Evolutionary conservation across 2,329 filamentous ascomycete genomes (phyloP), one percentile per base, ranked within the genome.

Genomic region (Fusarium zealandicum): DNA sequence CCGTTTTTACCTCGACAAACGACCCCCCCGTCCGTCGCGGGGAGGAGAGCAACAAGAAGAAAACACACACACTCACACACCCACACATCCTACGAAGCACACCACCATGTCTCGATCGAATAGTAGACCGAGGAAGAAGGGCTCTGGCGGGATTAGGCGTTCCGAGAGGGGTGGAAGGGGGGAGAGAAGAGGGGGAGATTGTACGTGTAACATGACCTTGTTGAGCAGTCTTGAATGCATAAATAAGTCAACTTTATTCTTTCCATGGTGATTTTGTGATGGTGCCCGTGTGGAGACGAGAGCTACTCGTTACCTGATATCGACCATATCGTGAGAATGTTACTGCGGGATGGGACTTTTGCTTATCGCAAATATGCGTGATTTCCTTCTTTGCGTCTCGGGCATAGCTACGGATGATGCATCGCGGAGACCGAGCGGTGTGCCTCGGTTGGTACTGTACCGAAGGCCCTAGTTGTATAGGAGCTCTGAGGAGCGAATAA

Each of bases 161-260:
- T 62, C 46, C 45, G 45, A 57, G 44, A 42, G 40, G 51, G 53
- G 42, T 44, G 27, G 18, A 25, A 53, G 51, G 46, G 20, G 50
- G 49, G 44, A 42, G 42, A 31, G 32, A 36, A 38, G 33, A 44
- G 27, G 46, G 28, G 51, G 56, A 65, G 59, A 61, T 62, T 64
- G 64, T 65, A 67, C 57, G 64, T 65, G 57, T 64, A 66, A 54
- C 61, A 64, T 55, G 64, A 67, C 51, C 56, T 64, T 59, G 37
- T 52, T 56, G 22, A 51, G 30, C 32, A 57, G 59, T 65, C 51
- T 65, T 65, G 52, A 66, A 65, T 65, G 59, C 54, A 67, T 54
- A 38, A 59, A 57, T 51, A 55, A 61, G 54, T 58, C 57, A 42
- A 59, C 28, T 3, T 37, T 30, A 20, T 17, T 27, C 30, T 14